phyloP scores from a whole-genome alignment of 1,284 basidiomycete genomes.

The Sporisorium exsertum region DNA sequence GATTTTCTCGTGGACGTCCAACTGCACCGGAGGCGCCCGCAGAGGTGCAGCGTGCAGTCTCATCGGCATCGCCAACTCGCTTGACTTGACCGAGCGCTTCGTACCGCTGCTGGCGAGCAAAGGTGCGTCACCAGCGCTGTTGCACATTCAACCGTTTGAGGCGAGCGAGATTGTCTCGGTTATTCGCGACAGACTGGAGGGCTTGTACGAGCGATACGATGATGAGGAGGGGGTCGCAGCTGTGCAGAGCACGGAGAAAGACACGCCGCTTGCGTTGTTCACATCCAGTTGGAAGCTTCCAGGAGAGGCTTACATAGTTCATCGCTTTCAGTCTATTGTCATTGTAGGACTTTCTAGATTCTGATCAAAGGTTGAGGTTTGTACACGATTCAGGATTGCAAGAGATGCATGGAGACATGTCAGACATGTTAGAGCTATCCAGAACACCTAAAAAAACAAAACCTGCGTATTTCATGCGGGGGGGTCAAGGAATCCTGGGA shows the following conservation, averaged over 20 bases:
- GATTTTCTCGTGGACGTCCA: slow-evolving; percentile 65
- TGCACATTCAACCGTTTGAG: slow-evolving; percentile 70
- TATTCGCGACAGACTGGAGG: slow-evolving; percentile 66
- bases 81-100: slow-evolving; percentile 66
- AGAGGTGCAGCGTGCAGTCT: slow-evolving; percentile 32
- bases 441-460: too few relatives aligned
- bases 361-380: too few relatives aligned
- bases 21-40: slow-evolving; percentile 12
- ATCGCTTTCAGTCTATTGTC: too few relatives aligned
- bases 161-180: slow-evolving; percentile 69
- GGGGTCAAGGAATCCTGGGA: too few relatives aligned
- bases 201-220: slow-evolving; percentile 56
- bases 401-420: too few relatives aligned
- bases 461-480: too few relatives aligned
- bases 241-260: background rate
- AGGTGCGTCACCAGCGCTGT: slow-evolving; percentile 65
- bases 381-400: too few relatives aligned
- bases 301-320: background rate
- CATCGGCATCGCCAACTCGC: slow-evolving; percentile 64
- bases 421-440: too few relatives aligned
- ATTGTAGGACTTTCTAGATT: too few relatives aligned
- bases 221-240: slow-evolving; percentile 1
- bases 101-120: slow-evolving; percentile 63
- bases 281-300: slow-evolving; percentile 40
- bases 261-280: slow-evolving; percentile 65